Evolutionary conservation across 805 yeast species (phyloP).

Genomic region (Candida krabiensis): DNA sequence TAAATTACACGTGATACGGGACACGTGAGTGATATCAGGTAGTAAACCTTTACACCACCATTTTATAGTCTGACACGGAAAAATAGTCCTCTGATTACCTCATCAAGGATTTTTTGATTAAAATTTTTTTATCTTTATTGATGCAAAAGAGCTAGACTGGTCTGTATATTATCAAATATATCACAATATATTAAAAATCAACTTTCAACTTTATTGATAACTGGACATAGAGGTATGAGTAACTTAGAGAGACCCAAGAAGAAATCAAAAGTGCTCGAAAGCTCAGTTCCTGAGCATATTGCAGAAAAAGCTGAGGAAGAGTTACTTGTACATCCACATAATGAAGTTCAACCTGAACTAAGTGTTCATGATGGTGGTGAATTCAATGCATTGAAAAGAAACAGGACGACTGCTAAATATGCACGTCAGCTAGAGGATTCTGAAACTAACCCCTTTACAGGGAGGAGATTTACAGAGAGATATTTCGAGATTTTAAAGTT

Average conservation of each 20-base stretch:
- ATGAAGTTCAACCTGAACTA: slow-evolving; percentile 34
- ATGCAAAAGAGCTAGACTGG: no score
- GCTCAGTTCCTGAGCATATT: slow-evolving; percentile 60
- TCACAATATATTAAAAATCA: no score
- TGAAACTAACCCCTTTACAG: slow-evolving; percentile 76
- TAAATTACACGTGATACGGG: no score
- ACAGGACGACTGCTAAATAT: slow-evolving; percentile 63
- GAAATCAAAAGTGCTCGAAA: slow-evolving; percentile 47
- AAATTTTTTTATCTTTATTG: no score
- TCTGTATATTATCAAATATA: no score
- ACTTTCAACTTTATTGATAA: no score
- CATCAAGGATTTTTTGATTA: no score
- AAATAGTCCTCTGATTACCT: no score
- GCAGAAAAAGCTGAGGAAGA: slow-evolving; percentile 68
- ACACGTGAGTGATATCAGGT: no score
- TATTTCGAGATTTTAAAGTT: slow-evolving; percentile 76
- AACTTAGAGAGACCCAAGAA: slow-evolving; percentile 44
- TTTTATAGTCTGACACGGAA: no score
- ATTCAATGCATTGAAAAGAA: slow-evolving; percentile 54
- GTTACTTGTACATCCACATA: slow-evolving; percentile 48
- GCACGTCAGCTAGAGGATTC: slow-evolving; percentile 62
- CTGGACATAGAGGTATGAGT: no score
- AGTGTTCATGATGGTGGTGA: slow-evolving; percentile 67
- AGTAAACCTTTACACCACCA: no score
- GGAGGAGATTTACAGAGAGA: slow-evolving; percentile 55